Evolutionary conservation across 2,329 filamentous ascomycete species (phyloP), one percentile per base, ranked within the genome.

Genomic region (Dichotomopilus funicola): DNA sequence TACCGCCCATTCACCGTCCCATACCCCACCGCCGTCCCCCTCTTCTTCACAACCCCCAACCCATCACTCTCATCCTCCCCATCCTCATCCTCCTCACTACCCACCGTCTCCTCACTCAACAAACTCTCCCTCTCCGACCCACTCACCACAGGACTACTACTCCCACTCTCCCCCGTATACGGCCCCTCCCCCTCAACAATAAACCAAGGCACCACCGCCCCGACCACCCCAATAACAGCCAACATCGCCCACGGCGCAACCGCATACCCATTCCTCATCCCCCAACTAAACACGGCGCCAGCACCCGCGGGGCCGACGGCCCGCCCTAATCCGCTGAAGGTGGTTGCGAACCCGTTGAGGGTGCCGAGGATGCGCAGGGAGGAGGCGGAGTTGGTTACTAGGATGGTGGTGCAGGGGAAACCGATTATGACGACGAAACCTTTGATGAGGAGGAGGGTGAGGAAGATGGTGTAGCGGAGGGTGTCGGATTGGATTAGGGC

Each of bases 271-370:
- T 78, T 74, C 64, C 87, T 81, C 1, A 90, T 83, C 1, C 92
- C 92, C 72, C 81, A 83, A 0, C 83, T 87, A 66, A 96, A 96
- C 0, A 85, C 76, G 1, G 77, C 73, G 0, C 92, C 92, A 0
- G 84, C 80, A 37, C 87, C 70, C 0, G 88, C 88, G 0, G 94
- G 92, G 0, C 94, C 94, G 0, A 80, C 65, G 0, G 90, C 91
- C 49, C 91, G 77, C 1, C 91, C 92, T 5, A 96, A 70, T 0
- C 89, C 91, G 61, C 85, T 87, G 37, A 91, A 83, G 54, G 86
- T 88, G 0, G 91, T 96, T 0, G 90, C 91, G 59, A 96, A 84
- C 2, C 92, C 94, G 66, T 97, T 97, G 54, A 97, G 73, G 0
- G 91, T 96, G 1, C 91, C 91, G 5, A 97, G 79, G 8, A 95